Conservation (phyloP, 768 basidiomycete genomes). For the Pleurotus cornucopiae region DNA sequence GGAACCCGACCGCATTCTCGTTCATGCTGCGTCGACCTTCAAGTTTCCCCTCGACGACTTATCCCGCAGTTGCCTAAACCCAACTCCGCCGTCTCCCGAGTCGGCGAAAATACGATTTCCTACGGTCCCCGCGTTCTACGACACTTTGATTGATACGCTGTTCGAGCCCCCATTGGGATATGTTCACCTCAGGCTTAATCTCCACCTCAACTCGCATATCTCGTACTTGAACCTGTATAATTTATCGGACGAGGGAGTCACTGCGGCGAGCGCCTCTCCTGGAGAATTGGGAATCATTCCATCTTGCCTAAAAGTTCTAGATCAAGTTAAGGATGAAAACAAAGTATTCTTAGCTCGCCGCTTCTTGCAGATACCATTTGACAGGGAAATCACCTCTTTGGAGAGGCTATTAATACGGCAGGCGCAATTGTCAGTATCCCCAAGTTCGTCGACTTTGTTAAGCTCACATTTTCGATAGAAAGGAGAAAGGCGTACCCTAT, state of each 20-base stretch:
- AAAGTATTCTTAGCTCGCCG: background rate
- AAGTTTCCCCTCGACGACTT: conserved; percentile 13
- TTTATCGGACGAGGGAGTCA: background rate
- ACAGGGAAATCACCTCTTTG: background rate
- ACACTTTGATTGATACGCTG: background rate
- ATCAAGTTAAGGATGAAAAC: background rate
- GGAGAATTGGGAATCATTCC: background rate
- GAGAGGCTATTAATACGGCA: background rate
- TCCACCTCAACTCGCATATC: background rate
- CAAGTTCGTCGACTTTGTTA: background rate
- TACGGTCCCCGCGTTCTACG: conserved; percentile 10
- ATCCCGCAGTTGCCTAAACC: conserved; percentile 10
- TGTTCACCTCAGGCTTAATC: background rate
- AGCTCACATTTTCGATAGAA: background rate
- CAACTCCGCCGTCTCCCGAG: conserved; percentile 9
- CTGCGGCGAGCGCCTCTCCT: background rate
- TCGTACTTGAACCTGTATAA: background rate
- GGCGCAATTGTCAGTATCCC: background rate
- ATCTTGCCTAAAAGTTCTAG: background rate
- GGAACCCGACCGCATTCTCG: conserved; percentile 9
- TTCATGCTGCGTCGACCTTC: conserved; percentile 14
- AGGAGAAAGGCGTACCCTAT: background rate
- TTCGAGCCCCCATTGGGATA: background rate
- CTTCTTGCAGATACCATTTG: background rate
- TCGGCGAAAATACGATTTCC: conserved; percentile 12